Base-by-base conservation (phyloP, 208 protist species). In the Vickermania spadyakhi region DNA sequence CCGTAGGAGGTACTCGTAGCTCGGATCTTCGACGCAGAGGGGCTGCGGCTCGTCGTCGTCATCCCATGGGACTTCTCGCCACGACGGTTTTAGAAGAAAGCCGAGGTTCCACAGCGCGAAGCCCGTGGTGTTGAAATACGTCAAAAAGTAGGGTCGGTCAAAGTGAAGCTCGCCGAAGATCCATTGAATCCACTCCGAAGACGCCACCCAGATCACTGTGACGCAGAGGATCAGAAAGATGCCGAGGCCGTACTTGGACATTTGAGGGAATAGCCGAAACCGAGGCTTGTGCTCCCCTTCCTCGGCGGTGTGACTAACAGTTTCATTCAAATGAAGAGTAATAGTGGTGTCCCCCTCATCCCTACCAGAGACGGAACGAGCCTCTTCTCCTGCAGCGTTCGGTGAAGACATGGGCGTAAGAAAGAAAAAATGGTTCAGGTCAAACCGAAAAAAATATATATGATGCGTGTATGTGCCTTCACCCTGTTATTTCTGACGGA, bases 131-230 rank as follows among this genome's bases (percentile, higher is more conserved):
- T 96, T 96, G 60, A 97, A 96, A 62, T 89, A 97, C 0, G 90
- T 97, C 45, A 97, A 66, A 51, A 97, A 96, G 58, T 84, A 95
- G 2, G 90, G 90, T 53, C 89, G 86, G 56, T 84, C 76, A 68
- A 81, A 96, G 14, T 92, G 65, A 2, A 92, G 58, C 13, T 78
- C 60, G 21, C 69, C 79, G 60, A 96, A 97, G 31, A 96, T 94
- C 63, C 85, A 76, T 64, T 96, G 82, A 66, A 97, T 97, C 73
- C 84, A 88, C 54, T 75, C 71, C 5, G 88, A 94, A 1, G 90
- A 89, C 0, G 72, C 75, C 5, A 96, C 89, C 88, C 90, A 96
- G 54, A 97, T 96, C 51, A 96, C 68, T 1, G 85, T 81, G 31
- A 96, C 89, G 42, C 77, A 86, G 5, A 97, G 27, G 55, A 96